phyloP scores from a whole-genome alignment of 495 filamentous ascomycete species.

The Extremus antarcticus region DNA sequence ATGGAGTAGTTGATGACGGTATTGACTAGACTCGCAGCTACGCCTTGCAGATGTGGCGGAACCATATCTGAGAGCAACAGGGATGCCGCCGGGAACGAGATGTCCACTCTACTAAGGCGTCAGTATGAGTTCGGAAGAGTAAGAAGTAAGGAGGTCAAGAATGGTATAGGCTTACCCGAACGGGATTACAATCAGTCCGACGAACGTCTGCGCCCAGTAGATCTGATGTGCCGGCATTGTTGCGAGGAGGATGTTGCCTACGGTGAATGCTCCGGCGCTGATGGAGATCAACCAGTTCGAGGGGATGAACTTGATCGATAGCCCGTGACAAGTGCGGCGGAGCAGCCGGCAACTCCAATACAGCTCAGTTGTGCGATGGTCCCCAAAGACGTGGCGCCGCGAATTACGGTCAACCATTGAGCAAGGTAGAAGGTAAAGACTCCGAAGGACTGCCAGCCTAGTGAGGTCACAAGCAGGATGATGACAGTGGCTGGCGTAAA shows the following conservation, averaged over 20 bases:
- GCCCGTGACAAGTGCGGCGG: background rate
- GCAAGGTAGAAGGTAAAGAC: constrained; percentile 37
- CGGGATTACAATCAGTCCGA: background rate
- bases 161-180: background rate
- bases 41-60: constrained; percentile 32
- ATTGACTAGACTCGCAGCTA: constrained; percentile 9
- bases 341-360: background rate
- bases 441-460: constrained; percentile 51
- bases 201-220: background rate
- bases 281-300: background rate
- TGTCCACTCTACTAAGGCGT: background rate
- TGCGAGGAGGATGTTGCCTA: background rate
- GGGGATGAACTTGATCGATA: background rate
- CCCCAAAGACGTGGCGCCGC: background rate
- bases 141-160: too few species aligned
- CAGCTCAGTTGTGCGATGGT: background rate
- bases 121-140: background rate
- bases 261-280: background rate
- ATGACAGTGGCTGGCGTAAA: constrained; percentile 40
- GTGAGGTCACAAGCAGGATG: constrained; percentile 41
- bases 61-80: constrained; percentile 31
- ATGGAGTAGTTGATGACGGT: constrained; percentile 8
- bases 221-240: background rate
- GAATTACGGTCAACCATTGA: background rate
- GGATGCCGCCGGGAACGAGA: background rate